Evolutionary conservation across 257 asterid species (phyloP), one percentile per base, ranked within the genome.

Genomic region (Solanum tarijense): DNA sequence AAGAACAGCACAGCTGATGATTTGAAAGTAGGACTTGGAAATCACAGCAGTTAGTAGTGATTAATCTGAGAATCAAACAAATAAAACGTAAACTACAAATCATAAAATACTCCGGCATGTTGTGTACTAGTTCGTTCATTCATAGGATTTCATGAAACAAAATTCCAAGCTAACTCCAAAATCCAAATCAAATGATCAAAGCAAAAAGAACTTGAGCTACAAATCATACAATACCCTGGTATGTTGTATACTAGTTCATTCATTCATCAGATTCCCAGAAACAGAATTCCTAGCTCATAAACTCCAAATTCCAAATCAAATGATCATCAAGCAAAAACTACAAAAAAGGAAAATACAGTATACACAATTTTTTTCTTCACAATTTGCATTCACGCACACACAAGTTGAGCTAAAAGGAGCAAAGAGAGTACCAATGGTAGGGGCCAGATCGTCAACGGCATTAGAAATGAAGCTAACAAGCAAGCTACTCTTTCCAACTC

Each of bases 401-500:
- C 43, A 72, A 72, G 4, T 25, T 72, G 43, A 75, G 83, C 21
- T 38, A 3, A 9, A 18, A 35, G 39, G 60, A 85, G 21, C 29
- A 9, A 27, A 38, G 25, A 52, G 43, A 38, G 5, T 87, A 87
- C 86, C 86, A 58, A 87, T 87, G 81, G 89, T 87, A 23, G 89
- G 86, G 4, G 89, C 69, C n/a, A 82, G 82, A 87, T 60, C 86
- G 29, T 87, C 82, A 20, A 68, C 81, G 29, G 3, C 85, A 81
- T 87, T 81, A 41, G 89, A 87, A 81, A 87, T 87, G 86, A 87
- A 79, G 43, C 86, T 78, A 27, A 81, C 89, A 31, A 87, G 86
- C 38, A 87, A 58, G 43, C 89, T 87, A 38, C 89, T 87, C 21
- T 87, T 87, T 18, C 89, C 89, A 4, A 87, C 89, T 18, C 89